Evolutionary conservation across 345 rosid species (phyloP), one percentile per base, ranked within the genome.

Genomic region (Citrus mangshanensis): DNA sequence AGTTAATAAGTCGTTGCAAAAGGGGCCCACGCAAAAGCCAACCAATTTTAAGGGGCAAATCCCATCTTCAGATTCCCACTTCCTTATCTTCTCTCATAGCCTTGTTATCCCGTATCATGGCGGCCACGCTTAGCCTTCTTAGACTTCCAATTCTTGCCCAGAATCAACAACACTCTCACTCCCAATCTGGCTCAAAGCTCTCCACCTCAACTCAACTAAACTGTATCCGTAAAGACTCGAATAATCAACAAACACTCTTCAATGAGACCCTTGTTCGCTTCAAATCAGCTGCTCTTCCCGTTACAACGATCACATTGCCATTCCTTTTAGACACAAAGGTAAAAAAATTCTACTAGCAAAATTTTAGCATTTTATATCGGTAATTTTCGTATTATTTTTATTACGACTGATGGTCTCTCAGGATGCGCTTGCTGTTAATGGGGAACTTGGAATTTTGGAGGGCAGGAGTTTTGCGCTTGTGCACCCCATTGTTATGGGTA

Each of bases 401-500:
- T 32, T 70, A 35, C 68, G 65, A 13, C 54, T 69, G 54, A 4
- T 72, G 42, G 55, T 32, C 34, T 75, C 30, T 51, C 91, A 93
- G 98, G 95, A 90, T 85, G 98, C 98, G 32, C 54, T 89, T 83
- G 98, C 98, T 77, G 90, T 34, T 27, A 88, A 79, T 73, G 98
- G 98, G 25, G 93, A 91, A 79, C 90, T 89, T 49, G 99, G 97
- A 84, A 90, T 93, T 6, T 81, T 93, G 87, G 98, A 93, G 84
- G 99, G 98, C 37, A 88, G 96, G 75, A 79, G 93, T 32, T 78
- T 92, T 78, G 91, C 97, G 3, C 93, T 93, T 4, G 58, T 92
- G 27, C 96, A 95, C 72, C 98, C 94, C 1, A n/a, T 86, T 49
- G 91, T 86, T 38, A 91, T 90, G 98, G 84, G 89, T 62, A 71